These are phyloP conservation scores for Vaccinium darrowii DNA, from an alignment of 148 eudicot species.

Conservation along the genomic window DNA sequence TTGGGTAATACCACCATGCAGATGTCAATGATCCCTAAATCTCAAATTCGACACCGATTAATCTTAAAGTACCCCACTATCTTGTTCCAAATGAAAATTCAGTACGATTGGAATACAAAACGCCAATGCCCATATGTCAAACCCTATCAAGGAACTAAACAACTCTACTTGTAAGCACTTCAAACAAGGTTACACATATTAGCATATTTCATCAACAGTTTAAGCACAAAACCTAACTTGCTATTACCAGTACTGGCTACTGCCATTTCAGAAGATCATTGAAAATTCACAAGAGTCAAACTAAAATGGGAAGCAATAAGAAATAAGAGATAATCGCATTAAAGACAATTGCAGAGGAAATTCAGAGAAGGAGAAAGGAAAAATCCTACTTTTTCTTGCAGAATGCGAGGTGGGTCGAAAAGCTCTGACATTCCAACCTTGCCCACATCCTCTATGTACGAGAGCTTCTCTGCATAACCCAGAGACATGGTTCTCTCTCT, in stretches of 20 bases:
- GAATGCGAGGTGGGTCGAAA: slow-evolving; percentile 57
- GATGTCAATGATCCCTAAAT: slow-evolving; percentile 5
- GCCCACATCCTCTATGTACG: slow-evolving; percentile 80
- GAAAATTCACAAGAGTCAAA: not conserved
- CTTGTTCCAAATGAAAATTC: slow-evolving; percentile 1
- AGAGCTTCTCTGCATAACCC: slow-evolving; percentile 87
- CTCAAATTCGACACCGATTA: not conserved
- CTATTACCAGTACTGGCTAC: not conserved
- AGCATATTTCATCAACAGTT: not conserved
- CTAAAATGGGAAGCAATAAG: not conserved
- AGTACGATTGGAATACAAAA: not conserved
- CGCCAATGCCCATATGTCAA: slow-evolving; percentile 14
- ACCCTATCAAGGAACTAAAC: slow-evolving; percentile 10
- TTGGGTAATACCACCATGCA: not conserved
- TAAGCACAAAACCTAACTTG: slow-evolving; percentile 16
- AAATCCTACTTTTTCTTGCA: slow-evolving; percentile 51
- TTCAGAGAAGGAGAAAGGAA: not conserved
- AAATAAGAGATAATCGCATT: not conserved
- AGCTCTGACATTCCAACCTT: slow-evolving; percentile 77
- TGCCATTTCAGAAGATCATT: slow-evolving; percentile 4
- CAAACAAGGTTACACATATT: slow-evolving; percentile 2
- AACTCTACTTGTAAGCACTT: not conserved
- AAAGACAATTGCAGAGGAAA: slow-evolving; percentile 8
- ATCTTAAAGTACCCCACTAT: slow-evolving; percentile 2
- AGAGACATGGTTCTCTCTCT: slow-evolving; percentile 46